Conservation (phyloP, 768 basidiomycete species). For the Hirschioporus abietinus region DNA sequence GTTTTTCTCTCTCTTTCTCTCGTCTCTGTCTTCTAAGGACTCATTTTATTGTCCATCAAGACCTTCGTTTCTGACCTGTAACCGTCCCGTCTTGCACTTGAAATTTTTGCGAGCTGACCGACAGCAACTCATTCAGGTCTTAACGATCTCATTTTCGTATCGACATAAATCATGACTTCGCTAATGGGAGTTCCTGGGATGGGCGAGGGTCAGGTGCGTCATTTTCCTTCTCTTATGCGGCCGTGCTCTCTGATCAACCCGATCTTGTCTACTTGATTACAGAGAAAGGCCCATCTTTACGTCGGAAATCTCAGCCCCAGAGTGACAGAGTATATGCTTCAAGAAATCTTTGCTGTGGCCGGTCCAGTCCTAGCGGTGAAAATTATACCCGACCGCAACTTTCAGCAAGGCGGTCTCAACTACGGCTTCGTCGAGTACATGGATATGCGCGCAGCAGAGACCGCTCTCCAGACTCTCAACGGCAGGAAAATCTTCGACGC, state of each 20-base stretch:
- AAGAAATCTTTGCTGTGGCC: slow-evolving; percentile 94
- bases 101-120: slow-evolving; percentile 36
- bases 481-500: slow-evolving; percentile 99
- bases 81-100: slow-evolving; percentile 32
- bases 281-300: slow-evolving; percentile 96
- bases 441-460: slow-evolving; percentile 98
- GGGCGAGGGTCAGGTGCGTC: slow-evolving; percentile 71
- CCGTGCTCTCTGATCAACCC: slow-evolving; percentile 17
- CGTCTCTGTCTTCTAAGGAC: slow-evolving; percentile 34
- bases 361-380: slow-evolving; percentile 98
- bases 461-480: slow-evolving; percentile 96
- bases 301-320: slow-evolving; percentile 97
- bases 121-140: slow-evolving; percentile 13
- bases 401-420: slow-evolving; percentile 98
- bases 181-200: slow-evolving; percentile 53
- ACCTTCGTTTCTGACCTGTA: slow-evolving; percentile 36
- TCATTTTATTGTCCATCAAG: slow-evolving; percentile 50
- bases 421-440: slow-evolving; percentile 99
- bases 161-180: slow-evolving; percentile 62
- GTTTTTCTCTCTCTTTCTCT: slow-evolving; percentile 35
- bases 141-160: slow-evolving; percentile 27
- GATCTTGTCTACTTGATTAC: slow-evolving; percentile 17
- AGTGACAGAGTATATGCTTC: slow-evolving; percentile 99
- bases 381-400: slow-evolving; percentile 99
- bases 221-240: slow-evolving; percentile 16